Evolutionary conservation across 2,329 filamentous ascomycete species (phyloP).

Genomic region (Alternaria sp.): DNA sequence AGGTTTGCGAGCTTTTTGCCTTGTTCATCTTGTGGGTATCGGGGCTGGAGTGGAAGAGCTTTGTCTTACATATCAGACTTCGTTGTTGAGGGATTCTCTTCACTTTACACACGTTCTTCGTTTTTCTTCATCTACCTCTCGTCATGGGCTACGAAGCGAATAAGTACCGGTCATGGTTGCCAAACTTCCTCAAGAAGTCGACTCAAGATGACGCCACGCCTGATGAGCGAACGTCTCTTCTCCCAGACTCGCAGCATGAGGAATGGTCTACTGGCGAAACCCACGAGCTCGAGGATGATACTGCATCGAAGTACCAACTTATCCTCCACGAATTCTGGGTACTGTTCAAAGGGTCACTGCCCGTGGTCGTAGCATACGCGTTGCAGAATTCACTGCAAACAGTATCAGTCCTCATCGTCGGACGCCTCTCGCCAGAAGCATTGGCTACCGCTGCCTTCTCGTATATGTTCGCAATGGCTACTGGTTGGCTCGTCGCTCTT

Average conservation of each 20-base stretch:
- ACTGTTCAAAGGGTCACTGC: constrained; percentile 71
- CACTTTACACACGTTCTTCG: neutral
- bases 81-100: neutral
- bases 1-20: constrained; percentile 16
- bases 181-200: constrained; percentile 32
- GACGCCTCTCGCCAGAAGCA: constrained; percentile 78
- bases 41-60: neutral
- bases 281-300: constrained; percentile 48
- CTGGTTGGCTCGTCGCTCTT: constrained; percentile 84
- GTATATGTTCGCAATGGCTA: constrained; percentile 93
- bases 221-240: constrained; percentile 53
- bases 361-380: constrained; percentile 83
- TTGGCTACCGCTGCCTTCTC: constrained; percentile 84
- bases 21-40: constrained; percentile 3
- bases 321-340: constrained; percentile 68
- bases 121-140: neutral
- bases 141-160: constrained; percentile 32
- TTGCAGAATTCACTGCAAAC: constrained; percentile 88
- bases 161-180: constrained; percentile 37
- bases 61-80: neutral
- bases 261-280: constrained; percentile 46
- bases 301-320: constrained; percentile 44
- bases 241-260: constrained; percentile 49
- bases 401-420: constrained; percentile 79
- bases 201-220: constrained; percentile 34